Evolutionary conservation across 768 basidiomycete species (phyloP).

Genomic region (Tulasnella sp.): DNA sequence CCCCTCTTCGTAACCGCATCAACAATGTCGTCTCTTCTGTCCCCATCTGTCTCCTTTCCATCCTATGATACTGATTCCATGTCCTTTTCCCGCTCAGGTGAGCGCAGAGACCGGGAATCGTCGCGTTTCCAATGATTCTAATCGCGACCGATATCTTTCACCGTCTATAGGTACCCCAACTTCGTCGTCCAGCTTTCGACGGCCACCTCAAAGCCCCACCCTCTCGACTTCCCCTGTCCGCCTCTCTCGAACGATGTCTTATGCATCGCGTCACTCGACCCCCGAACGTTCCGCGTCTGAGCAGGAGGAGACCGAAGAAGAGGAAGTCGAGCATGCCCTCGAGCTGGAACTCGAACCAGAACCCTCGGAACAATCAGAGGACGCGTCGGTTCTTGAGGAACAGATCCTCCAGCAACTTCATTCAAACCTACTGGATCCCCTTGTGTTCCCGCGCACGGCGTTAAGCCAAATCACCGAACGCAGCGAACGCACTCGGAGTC

Average conservation of each 20-base stretch:
- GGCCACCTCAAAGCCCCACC: neutral
- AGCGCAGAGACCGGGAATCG: too few species aligned
- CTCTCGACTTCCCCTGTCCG: constrained; percentile 1
- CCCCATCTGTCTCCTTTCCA: constrained; percentile 9
- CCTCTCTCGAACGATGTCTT: constrained; percentile 6
- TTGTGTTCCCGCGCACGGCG: constrained; percentile 14
- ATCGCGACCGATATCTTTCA: neutral
- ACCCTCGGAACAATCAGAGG: neutral
- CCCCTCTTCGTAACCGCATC: constrained; percentile 2
- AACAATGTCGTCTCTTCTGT: constrained; percentile 11
- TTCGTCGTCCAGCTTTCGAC: neutral
- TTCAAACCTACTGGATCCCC: constrained; percentile 11
- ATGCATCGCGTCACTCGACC: neutral
- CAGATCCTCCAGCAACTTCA: constrained; percentile 18
- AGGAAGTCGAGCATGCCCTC: constrained; percentile 5
- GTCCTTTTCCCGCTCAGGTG: neutral
- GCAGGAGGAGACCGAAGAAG: neutral
- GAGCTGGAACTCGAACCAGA: neutral
- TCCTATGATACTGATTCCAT: neutral
- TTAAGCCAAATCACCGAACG: constrained; percentile 70
- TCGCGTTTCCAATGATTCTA: too few species aligned
- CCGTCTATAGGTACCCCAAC: neutral
- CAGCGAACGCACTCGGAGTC: constrained; percentile 44
- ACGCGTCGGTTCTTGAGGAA: constrained; percentile 4
- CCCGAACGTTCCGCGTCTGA: constrained; percentile 5